Conservation (phyloP, 805 yeast genomes). For the Wickerhamomyces ciferrii region DNA sequence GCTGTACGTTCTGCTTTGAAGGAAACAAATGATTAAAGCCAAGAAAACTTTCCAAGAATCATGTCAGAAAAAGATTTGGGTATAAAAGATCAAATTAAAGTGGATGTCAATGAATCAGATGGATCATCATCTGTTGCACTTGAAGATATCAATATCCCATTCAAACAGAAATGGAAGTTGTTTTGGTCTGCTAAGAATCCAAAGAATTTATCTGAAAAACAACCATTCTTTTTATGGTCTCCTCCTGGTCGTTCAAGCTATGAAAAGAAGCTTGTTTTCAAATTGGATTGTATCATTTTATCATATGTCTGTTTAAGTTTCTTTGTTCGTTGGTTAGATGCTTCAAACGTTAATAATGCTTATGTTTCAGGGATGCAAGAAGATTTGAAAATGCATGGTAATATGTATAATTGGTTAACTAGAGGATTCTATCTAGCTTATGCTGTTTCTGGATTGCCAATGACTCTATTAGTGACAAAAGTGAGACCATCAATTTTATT, state of each 20-base stretch:
- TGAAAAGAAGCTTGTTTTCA: conserved; percentile 12
- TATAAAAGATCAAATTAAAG: no score
- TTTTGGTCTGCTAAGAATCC: neutral
- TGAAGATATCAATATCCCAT: neutral
- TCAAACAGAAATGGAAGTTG: neutral
- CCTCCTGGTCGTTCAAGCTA: conserved; percentile 10
- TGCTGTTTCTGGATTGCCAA: neutral
- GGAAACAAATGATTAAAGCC: no score
- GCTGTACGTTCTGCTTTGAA: no score
- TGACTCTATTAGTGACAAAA: neutral
- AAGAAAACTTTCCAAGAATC: no score
- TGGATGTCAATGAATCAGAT: no score
- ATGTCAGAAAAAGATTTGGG: no score
- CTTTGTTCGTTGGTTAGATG: conserved; percentile 14
- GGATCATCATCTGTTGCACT: neutral
- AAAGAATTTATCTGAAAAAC: neutral
- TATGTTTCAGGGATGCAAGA: conserved; percentile 48
- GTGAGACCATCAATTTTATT: neutral
- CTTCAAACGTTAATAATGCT: conserved; percentile 32
- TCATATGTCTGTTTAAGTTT: conserved; percentile 12
- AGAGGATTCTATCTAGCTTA: neutral
- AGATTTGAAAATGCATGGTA: conserved; percentile 42
- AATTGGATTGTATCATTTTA: conserved; percentile 11
- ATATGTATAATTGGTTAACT: neutral
- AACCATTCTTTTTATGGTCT: conserved; percentile 14